Percentiles rank a stretch among this genome's conserved stretches.
These are phyloP conservation scores for Earliella scabrosa DNA, from an alignment of 1,284 basidiomycete genomes.

Conservation along the genomic window DNA sequence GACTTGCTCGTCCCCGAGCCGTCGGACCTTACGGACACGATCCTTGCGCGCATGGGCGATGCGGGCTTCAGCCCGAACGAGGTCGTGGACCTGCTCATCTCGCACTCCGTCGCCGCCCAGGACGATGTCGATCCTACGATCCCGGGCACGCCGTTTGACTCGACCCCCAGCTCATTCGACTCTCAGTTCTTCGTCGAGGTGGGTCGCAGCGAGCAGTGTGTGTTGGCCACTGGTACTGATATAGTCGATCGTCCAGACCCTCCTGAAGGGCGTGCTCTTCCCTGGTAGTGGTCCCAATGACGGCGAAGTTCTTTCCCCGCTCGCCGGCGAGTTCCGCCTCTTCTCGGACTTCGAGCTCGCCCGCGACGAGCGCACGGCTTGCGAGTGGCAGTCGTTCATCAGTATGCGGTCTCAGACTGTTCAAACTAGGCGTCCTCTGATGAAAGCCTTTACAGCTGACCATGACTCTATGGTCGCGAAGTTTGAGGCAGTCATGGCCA, in stretches of 20 bases:
- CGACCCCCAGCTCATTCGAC: constrained; percentile 39
- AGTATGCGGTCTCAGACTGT: constrained; percentile 1
- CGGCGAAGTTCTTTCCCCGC: constrained; percentile 35
- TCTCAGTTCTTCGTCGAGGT: constrained; percentile 44
- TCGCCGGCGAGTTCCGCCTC: constrained; percentile 40
- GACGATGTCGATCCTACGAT: constrained; percentile 30
- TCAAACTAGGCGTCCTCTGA: not conserved
- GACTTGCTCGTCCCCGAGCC: constrained; percentile 35
- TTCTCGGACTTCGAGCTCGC: constrained; percentile 37
- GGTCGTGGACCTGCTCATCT: constrained; percentile 33
- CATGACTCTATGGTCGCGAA: constrained; percentile 30
- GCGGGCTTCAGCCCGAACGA: constrained; percentile 33
- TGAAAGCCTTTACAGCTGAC: constrained; percentile 14
- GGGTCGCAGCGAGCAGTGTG: not conserved
- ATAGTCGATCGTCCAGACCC: constrained; percentile 18
- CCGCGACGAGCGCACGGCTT: constrained; percentile 37
- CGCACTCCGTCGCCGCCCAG: constrained; percentile 33
- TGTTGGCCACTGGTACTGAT: not conserved
- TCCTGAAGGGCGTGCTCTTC: constrained; percentile 37
- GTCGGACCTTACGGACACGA: constrained; percentile 30
- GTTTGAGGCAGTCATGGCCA: constrained; percentile 31
- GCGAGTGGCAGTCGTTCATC: constrained; percentile 42
- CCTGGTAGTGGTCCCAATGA: constrained; percentile 34
- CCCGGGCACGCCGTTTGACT: constrained; percentile 35
- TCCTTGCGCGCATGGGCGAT: constrained; percentile 33